A percentile compares a stretch with the other conserved stretches of the same genome.
Evolutionary conservation across 257 asterid species (phyloP).

Genomic region (Solanum sejunctum): DNA sequence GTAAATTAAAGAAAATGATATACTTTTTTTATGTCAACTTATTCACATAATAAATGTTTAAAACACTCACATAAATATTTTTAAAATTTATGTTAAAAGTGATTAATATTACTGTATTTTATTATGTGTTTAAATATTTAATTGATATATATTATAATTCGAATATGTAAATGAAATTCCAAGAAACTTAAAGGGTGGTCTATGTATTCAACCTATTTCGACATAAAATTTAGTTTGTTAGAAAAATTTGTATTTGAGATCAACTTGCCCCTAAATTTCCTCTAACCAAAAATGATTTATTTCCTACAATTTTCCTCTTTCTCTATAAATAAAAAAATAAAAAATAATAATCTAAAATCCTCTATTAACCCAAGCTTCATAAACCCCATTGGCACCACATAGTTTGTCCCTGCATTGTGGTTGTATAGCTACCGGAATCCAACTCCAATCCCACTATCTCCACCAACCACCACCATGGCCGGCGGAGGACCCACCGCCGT

Average conservation of each 20-base stretch:
- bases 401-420: constrained; percentile 7
- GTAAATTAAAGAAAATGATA: too few species aligned
- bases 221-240: background rate
- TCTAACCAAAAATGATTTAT: background rate
- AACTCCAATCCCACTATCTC: background rate
- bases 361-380: background rate
- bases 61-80: background rate
- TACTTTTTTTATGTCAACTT: background rate
- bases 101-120: background rate
- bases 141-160: background rate
- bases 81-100: background rate
- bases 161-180: background rate
- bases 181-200: background rate
- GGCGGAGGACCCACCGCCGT: constrained; percentile 37
- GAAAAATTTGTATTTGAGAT: background rate
- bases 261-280: background rate
- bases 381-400: background rate
- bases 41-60: too few species aligned
- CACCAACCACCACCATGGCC: constrained; percentile 31
- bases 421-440: constrained; percentile 2
- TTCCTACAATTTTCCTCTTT: background rate
- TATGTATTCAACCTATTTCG: background rate
- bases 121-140: background rate
- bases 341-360: background rate
- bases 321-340: background rate